A percentile compares a stretch with the other conserved stretches of the same genome.
phyloP scores from a whole-genome alignment of 495 filamentous ascomycete species.

The Penicillium verhagenii region DNA sequence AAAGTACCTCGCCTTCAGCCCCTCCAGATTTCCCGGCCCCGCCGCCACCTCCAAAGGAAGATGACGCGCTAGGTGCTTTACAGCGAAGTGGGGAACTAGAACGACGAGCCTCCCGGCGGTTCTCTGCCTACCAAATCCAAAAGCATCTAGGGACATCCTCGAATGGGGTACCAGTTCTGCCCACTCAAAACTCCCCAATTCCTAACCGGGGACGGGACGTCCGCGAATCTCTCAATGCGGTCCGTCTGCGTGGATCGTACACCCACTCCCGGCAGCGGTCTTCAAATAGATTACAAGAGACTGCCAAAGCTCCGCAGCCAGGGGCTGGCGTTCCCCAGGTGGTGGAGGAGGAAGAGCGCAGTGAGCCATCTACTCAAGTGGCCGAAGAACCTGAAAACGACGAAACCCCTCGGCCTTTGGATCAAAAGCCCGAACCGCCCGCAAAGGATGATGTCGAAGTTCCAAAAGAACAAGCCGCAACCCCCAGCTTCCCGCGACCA shows the following conservation, averaged over 20 bases:
- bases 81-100: slow-evolving; percentile 93
- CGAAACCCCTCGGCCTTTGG: slow-evolving; percentile 55
- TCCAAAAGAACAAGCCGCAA: slow-evolving; percentile 17
- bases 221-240: slow-evolving; percentile 88
- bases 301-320: slow-evolving; percentile 46
- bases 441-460: slow-evolving; percentile 25
- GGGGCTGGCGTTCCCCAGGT: slow-evolving; percentile 68
- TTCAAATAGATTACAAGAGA: slow-evolving; percentile 53
- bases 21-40: slow-evolving; percentile 51
- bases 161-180: slow-evolving; percentile 81
- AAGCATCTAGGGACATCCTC: slow-evolving; percentile 83
- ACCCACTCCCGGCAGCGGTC: slow-evolving; percentile 63
- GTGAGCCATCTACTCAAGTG: slow-evolving; percentile 27
- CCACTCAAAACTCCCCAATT: slow-evolving; percentile 79
- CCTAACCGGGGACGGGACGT: slow-evolving; percentile 87
- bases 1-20: slow-evolving; percentile 39
- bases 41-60: slow-evolving; percentile 75
- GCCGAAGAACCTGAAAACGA: slow-evolving; percentile 37
- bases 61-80: slow-evolving; percentile 87
- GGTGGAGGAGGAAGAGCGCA: slow-evolving; percentile 45
- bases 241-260: slow-evolving; percentile 72
- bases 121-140: slow-evolving; percentile 92
- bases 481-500: slow-evolving; percentile 36
- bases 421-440: slow-evolving; percentile 56
- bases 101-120: slow-evolving; percentile 84